Evolutionary conservation across 352 stramenopile species (phyloP).

Genomic region (Pythium brassicae): DNA sequence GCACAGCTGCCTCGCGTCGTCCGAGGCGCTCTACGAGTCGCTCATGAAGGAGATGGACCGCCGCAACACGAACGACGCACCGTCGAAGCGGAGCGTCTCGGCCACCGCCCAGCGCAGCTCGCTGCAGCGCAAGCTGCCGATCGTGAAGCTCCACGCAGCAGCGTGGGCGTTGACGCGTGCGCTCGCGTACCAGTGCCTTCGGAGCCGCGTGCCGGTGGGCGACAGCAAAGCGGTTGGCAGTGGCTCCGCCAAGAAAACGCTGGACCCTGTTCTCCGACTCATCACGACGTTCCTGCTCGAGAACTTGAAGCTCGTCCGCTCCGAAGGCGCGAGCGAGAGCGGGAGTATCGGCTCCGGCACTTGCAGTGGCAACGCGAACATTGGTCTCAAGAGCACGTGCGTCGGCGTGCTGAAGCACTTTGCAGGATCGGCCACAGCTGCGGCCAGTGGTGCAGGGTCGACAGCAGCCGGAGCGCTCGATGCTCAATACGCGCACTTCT

Average conservation of each 20-base stretch:
- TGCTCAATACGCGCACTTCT: constrained; percentile 47
- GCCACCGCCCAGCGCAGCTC: constrained; percentile 46
- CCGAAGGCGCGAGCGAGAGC: constrained; percentile 12
- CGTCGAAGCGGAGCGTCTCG: constrained; percentile 14
- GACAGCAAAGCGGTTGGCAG: constrained; percentile 5
- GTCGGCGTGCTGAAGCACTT: constrained; percentile 69
- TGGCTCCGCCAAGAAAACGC: constrained; percentile 1
- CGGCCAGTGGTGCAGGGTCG: background rate
- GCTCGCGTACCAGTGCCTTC: constrained; percentile 79
- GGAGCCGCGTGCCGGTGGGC: constrained; percentile 4
- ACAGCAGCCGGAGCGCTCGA: constrained; percentile 12
- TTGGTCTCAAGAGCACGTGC: constrained; percentile 59
- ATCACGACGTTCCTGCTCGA: constrained; percentile 63
- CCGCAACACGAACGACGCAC: constrained; percentile 19
- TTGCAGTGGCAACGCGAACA: constrained; percentile 13
- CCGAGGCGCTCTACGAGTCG: constrained; percentile 75
- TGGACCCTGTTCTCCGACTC: constrained; percentile 49
- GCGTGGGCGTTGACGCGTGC: constrained; percentile 74
- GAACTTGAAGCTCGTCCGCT: constrained; percentile 47
- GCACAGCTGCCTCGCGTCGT: constrained; percentile 50
- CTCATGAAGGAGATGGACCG: constrained; percentile 87
- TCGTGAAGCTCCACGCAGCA: constrained; percentile 74
- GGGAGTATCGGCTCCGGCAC: constrained; percentile 1
- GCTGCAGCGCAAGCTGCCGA: constrained; percentile 46
- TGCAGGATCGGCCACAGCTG: constrained; percentile 12